Percentiles rank a stretch among this genome's conserved stretches.
Conservation (phyloP, 2,329 filamentous ascomycete species). For the Colletotrichum tropicale region DNA sequence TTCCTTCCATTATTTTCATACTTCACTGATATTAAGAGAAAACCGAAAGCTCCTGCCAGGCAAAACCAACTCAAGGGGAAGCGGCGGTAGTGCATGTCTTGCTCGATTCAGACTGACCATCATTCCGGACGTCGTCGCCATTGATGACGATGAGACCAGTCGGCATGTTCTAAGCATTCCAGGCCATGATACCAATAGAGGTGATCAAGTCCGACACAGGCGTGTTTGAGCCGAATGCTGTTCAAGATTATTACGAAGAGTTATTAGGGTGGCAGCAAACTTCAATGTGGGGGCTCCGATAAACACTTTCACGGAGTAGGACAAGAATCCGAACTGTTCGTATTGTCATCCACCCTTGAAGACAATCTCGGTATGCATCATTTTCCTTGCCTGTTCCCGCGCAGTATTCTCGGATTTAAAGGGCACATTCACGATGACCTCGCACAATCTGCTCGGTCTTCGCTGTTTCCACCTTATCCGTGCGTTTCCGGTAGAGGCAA, state of each 20-base stretch:
- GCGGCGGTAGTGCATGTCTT: fast-evolving
- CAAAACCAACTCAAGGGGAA: neutral
- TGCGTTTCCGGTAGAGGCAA: neutral
- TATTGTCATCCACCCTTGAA: neutral
- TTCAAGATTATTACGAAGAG: neutral
- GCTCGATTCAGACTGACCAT: neutral
- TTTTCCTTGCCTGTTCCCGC: neutral
- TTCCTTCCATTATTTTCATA: neutral
- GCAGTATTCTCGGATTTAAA: neutral
- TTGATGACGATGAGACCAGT: neutral
- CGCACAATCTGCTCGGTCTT: neutral
- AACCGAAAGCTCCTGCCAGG: neutral
- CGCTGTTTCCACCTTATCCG: neutral
- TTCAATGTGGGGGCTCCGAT: neutral
- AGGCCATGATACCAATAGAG: neutral
- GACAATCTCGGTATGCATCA: neutral
- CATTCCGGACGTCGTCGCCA: fast-evolving
- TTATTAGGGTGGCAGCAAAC: neutral
- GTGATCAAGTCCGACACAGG: fast-evolving
- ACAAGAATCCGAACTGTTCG: neutral
- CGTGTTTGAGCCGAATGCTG: neutral
- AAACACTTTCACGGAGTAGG: neutral
- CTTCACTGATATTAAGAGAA: neutral
- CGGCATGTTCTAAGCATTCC: neutral
- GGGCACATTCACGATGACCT: neutral